Base-by-base conservation (phyloP, 352 stramenopile genomes). In the Elongisporangium anandrum region DNA sequence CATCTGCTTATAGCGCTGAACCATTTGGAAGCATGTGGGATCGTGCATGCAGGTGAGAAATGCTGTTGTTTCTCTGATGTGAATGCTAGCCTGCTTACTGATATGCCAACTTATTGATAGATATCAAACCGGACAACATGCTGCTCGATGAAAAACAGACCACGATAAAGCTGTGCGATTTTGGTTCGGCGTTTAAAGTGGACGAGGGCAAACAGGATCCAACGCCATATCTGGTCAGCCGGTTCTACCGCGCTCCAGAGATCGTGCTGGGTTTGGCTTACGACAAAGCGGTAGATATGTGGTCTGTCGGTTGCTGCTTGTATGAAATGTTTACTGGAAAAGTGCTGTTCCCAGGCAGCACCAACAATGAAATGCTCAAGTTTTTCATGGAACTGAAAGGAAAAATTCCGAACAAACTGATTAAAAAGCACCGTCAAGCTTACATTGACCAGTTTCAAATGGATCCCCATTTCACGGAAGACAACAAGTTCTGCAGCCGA, bases 61-160 rank as follows among this genome's bases (percentile, higher is more conserved):
- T 17, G 16, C 10, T 45, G 7, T 26, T 52, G 3, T 22, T 61
- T 29, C 9, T 8, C 5, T 54, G 26, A 3, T 61, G 5, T 60
- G 39, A 56, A 12, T 16, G 6, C 3, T 50, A 16, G 19, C 7
- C 50, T 17, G 8, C 6, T 23, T n/a, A 26, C 16, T 26, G 38
- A 53, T 64, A 7, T n/a, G 4, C 24, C n/a, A 64, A 52, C 23
- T 47, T 58, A 3, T 34, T 9, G 9, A 15, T 64, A 75, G 97
- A 99, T 75, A 97, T 99, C 50, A 99, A 99, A 62, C 95, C 96
- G 3, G 97, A 99, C 70, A 99, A 99, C 59, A 98, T 99, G 50
- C 64, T 99, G 23, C 82, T 99, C n/a, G 93, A 94, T 57, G 95
- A 97, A 23, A 95, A 98, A 59, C 94, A 98, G 64, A 96, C 83